Evolutionary conservation across 2,329 filamentous ascomycete species (phyloP).

Genomic region (Zymoseptoria crescenta): DNA sequence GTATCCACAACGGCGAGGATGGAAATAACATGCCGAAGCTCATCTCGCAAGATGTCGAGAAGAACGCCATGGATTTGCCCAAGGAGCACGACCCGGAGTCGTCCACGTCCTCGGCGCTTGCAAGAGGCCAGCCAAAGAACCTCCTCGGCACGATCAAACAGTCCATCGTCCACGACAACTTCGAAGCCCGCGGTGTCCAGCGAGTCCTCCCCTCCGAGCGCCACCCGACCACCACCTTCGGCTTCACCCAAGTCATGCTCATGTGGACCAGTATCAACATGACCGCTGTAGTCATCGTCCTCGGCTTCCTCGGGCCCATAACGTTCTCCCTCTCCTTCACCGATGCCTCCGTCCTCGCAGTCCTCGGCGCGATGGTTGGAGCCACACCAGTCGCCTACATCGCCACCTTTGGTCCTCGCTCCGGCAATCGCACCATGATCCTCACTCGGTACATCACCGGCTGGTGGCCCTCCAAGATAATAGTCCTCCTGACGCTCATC

Average conservation of each 20-base stretch:
- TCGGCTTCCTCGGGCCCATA: constrained; percentile 55
- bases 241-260: constrained; percentile 49
- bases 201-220: constrained; percentile 50
- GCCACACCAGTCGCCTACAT: constrained; percentile 51
- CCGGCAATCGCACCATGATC: constrained; percentile 56
- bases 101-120: neutral
- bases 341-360: constrained; percentile 49
- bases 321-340: constrained; percentile 52
- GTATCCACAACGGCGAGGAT: constrained; percentile 19
- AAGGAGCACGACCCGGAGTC: neutral
- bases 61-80: neutral
- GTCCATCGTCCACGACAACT: constrained; percentile 43
- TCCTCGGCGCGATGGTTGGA: constrained; percentile 51
- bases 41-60: constrained; percentile 6
- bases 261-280: constrained; percentile 58
- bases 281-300: constrained; percentile 55
- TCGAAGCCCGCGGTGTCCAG: constrained; percentile 54
- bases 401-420: constrained; percentile 54
- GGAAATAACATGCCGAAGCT: constrained; percentile 4
- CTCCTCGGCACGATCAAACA: constrained; percentile 30
- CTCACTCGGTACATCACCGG: constrained; percentile 56
- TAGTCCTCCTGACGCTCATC: constrained; percentile 55
- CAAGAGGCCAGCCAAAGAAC: neutral
- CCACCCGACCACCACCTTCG: constrained; percentile 43
- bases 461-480: constrained; percentile 57